These are phyloP conservation scores for Myrica gale DNA, from an alignment of 306 rosid genomes.

Conservation along the genomic window DNA sequence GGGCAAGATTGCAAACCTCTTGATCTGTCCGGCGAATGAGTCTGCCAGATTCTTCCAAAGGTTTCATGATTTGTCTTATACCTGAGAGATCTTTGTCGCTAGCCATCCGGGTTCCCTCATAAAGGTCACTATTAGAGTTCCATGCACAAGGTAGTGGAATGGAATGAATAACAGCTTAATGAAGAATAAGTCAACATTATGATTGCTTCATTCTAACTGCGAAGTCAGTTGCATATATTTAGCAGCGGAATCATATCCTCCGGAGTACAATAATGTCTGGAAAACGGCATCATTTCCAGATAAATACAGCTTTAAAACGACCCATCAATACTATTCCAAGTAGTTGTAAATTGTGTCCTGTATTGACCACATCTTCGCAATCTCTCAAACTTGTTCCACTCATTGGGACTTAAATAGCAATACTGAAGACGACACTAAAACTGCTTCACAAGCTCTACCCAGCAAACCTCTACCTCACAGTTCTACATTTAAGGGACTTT, in stretches of 20 bases:
- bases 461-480: not conserved
- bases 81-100: conserved; percentile 58
- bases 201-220: not conserved
- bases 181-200: not conserved
- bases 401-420: not conserved
- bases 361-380: not conserved
- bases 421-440: not conserved
- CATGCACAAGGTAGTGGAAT: conserved; percentile 19
- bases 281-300: not conserved
- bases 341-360: not conserved
- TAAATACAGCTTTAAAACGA: not conserved
- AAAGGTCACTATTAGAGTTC: conserved; percentile 64
- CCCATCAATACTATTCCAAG: not conserved
- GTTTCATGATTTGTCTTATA: conserved; percentile 69
- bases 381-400: not conserved
- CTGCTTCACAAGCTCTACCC: not conserved
- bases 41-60: conserved; percentile 71
- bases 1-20: conserved; percentile 49
- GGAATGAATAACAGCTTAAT: not conserved
- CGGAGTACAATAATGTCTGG: not conserved
- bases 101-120: conserved; percentile 95
- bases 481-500: not conserved
- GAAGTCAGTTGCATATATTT: not conserved
- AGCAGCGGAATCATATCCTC: not conserved
- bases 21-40: conserved; percentile 77